Conservation (phyloP, 805 yeast genomes). For the Cyberlindnera samutprakarnensis region DNA sequence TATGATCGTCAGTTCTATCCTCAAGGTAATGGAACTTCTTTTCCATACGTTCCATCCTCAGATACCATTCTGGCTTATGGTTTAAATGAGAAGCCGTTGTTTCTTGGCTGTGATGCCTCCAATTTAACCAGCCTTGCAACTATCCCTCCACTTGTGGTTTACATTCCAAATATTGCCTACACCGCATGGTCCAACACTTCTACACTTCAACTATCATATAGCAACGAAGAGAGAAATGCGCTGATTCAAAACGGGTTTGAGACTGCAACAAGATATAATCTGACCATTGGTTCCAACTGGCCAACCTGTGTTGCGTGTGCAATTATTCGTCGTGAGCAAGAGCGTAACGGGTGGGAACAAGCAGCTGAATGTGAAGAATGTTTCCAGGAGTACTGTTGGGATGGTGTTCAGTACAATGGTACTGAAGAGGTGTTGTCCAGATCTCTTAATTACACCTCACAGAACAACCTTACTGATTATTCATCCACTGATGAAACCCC, state of each 20-base stretch:
- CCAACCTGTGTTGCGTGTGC: conserved; percentile 72
- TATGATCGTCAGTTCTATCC: conserved; percentile 49
- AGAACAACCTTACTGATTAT: not conserved
- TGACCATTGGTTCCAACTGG: conserved; percentile 44
- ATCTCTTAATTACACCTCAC: not conserved
- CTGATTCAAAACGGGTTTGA: conserved; percentile 74
- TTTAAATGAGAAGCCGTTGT: conserved; percentile 64
- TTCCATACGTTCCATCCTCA: conserved; percentile 73
- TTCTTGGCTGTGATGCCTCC: conserved; percentile 72
- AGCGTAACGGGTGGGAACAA: conserved; percentile 54
- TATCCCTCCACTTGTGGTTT: conserved; percentile 67
- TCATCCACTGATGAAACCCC: conserved; percentile 4
- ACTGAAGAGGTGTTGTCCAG: not conserved
- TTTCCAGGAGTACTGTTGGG: conserved; percentile 72
- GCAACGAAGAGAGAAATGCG: conserved; percentile 44
- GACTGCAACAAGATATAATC: conserved; percentile 53
- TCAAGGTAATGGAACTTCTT: conserved; percentile 49
- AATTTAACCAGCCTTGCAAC: conserved; percentile 39
- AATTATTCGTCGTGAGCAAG: conserved; percentile 69
- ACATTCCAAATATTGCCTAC: conserved; percentile 67
- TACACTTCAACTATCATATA: conserved; percentile 59
- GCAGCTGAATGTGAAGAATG: conserved; percentile 63
- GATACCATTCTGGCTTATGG: conserved; percentile 49
- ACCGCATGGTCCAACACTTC: conserved; percentile 61
- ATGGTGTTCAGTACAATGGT: conserved; percentile 30